Evolutionary conservation across 768 basidiomycete species (phyloP), one percentile per base, ranked within the genome.

Genomic region (Gautieria morchelliformis): DNA sequence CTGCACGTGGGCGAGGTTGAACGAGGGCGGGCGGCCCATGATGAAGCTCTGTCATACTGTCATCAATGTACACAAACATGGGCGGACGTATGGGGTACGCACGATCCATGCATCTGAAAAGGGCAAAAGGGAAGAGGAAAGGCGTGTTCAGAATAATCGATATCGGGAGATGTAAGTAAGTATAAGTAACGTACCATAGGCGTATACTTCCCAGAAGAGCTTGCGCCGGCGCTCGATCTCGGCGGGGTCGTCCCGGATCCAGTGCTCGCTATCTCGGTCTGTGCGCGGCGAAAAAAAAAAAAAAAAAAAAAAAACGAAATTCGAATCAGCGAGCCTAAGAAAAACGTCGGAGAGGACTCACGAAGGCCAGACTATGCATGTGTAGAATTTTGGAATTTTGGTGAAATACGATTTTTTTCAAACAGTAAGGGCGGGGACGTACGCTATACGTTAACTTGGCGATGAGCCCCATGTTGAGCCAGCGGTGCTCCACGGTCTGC

Each of bases 1-100:
- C 57, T 87, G 84, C 45, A 85, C 73, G 67, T 86, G 85, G 0
- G 83, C 75, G 40, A 80, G 64, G n/a, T 80, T 76, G 61, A 86
- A 83, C 2, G 84, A 83, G 30, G 84, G 82, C 5, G 85, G 85
- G 20, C 84, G 78, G 17, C 84, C 83, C 64, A 84, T 84, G 2
- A 84, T 86, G 64, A 81, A 73, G 61, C 82, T 85, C 74, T 85
- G 76, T 72, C 76, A 17, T 79, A 46, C 19, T 30, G 17, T n/a
- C 24, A 9, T 49, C 24, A 49, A 33, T 49, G 33, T 12, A 20
- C 9, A 35, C 17, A 48, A 35, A 19, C 1, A 10, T 20, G 3
- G 37, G 12, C 5, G 17, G 11, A n/a, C 1, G 22, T n/a, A n/a
- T n/a, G n/a, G n/a, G n/a, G 32, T 4, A 48, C 56, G 5, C 12